Conservation (phyloP, 768 basidiomycete genomes). For the Leccinum broughii region DNA sequence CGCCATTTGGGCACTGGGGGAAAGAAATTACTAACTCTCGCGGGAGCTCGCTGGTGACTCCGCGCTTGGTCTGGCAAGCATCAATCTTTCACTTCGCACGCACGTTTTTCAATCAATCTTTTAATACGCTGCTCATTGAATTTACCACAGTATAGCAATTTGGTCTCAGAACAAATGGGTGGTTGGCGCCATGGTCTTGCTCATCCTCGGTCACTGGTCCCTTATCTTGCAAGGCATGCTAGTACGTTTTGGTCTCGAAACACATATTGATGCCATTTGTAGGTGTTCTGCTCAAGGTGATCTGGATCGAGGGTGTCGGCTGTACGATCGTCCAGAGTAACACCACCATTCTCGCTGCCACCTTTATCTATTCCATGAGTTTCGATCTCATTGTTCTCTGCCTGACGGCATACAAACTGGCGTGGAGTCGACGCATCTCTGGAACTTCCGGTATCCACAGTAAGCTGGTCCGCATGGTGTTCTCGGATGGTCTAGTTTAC, state of each 20-base stretch:
- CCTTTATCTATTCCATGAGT: slow-evolving; percentile 76
- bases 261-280: neutral
- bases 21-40: neutral
- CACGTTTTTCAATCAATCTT: slow-evolving; percentile 15
- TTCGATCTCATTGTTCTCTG: slow-evolving; percentile 65
- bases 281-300: slow-evolving; percentile 62
- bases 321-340: slow-evolving; percentile 62
- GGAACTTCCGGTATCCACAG: slow-evolving; percentile 34
- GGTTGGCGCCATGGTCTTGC: slow-evolving; percentile 46
- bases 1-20: neutral
- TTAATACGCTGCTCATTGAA: slow-evolving; percentile 8
- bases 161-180: slow-evolving; percentile 62
- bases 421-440: slow-evolving; percentile 23
- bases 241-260: neutral
- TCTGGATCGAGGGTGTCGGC: slow-evolving; percentile 47
- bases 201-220: slow-evolving; percentile 72
- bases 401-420: slow-evolving; percentile 62
- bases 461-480: slow-evolving; percentile 62
- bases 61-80: slow-evolving; percentile 45
- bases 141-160: slow-evolving; percentile 52
- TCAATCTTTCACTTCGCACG: slow-evolving; percentile 50
- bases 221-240: slow-evolving; percentile 60
- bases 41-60: slow-evolving; percentile 43
- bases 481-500: slow-evolving; percentile 70
- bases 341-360: slow-evolving; percentile 63